phyloP scores from a whole-genome alignment of 1,139 yeast genomes.

The Geotrichum aggregatum region DNA sequence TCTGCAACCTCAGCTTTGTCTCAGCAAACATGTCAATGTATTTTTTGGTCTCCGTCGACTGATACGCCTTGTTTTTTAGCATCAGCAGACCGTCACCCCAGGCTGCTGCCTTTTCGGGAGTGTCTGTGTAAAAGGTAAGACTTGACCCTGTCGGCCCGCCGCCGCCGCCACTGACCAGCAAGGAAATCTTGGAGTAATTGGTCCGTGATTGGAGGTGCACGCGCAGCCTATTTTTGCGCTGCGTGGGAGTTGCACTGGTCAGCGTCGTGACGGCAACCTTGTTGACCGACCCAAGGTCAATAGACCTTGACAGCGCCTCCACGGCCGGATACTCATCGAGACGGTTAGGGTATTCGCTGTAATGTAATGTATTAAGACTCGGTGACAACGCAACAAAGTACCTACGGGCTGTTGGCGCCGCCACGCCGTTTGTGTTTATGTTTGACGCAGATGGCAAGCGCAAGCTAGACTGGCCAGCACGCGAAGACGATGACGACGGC shows the following conservation, averaged over 20 bases:
- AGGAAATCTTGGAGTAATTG: slow-evolving; percentile 31
- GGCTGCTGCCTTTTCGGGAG: slow-evolving; percentile 62
- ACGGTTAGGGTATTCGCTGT: slow-evolving; percentile 54
- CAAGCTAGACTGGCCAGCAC: not conserved
- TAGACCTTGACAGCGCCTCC: slow-evolving; percentile 40
- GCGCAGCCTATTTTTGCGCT: slow-evolving; percentile 27
- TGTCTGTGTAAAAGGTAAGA: slow-evolving; percentile 64
- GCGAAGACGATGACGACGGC: slow-evolving; percentile 22
- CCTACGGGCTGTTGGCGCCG: slow-evolving; percentile 38
- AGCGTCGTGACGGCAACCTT: slow-evolving; percentile 32
- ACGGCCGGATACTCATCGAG: slow-evolving; percentile 52
- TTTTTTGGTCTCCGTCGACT: slow-evolving; percentile 56
- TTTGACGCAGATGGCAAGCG: slow-evolving; percentile 10
- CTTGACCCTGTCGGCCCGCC: slow-evolving; percentile 30
- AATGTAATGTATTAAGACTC: slow-evolving; percentile 59
- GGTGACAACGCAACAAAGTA: slow-evolving; percentile 67
- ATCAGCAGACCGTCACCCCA: slow-evolving; percentile 81
- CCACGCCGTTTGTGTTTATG: slow-evolving; percentile 22
- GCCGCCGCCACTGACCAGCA: slow-evolving; percentile 28
- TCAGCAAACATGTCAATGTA: slow-evolving; percentile 58
- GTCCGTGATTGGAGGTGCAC: slow-evolving; percentile 31
- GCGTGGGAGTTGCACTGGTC: slow-evolving; percentile 22
- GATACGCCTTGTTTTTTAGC: slow-evolving; percentile 43
- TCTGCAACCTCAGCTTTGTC: slow-evolving; percentile 61
- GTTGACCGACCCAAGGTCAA: slow-evolving; percentile 29